Evolutionary conservation across 495 filamentous ascomycete genomes (phyloP).

Genomic region (Penicillium dipodomyicola): DNA sequence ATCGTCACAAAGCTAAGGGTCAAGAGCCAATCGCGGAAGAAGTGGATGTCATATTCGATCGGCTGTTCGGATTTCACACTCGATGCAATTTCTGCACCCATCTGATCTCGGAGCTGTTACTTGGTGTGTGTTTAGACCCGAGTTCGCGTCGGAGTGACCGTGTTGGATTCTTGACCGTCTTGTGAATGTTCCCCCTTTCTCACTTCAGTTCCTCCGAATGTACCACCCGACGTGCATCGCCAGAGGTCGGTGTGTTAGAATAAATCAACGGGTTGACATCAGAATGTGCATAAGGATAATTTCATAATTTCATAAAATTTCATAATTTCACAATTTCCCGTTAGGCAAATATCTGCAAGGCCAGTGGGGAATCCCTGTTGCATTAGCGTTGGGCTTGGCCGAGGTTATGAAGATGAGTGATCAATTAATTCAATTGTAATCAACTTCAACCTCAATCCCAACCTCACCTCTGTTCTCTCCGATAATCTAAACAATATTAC

Average conservation of each 20-base stretch:
- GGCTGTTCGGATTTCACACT: constrained; percentile 11
- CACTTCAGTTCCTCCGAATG: no score
- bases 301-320: not conserved
- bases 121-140: not conserved
- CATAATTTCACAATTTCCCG: not conserved
- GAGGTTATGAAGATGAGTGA: constrained; percentile 6
- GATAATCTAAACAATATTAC: not conserved
- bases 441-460: not conserved
- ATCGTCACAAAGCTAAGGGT: constrained; percentile 8
- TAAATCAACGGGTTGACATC: not conserved
- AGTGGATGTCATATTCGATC: constrained; percentile 18
- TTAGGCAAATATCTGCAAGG: not conserved
- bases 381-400: constrained; percentile 2
- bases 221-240: no score
- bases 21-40: constrained; percentile 15
- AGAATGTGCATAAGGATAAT: not conserved
- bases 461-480: not conserved
- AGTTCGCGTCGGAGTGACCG: not conserved
- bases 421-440: not conserved
- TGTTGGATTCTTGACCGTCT: no score
- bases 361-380: not conserved
- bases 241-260: not conserved
- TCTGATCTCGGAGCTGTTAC: constrained; percentile 8
- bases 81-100: constrained; percentile 3
- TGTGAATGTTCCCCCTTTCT: no score